Evolutionary conservation across 1,139 yeast species (phyloP).

Genomic region (Saccharomyces hybrid): DNA sequence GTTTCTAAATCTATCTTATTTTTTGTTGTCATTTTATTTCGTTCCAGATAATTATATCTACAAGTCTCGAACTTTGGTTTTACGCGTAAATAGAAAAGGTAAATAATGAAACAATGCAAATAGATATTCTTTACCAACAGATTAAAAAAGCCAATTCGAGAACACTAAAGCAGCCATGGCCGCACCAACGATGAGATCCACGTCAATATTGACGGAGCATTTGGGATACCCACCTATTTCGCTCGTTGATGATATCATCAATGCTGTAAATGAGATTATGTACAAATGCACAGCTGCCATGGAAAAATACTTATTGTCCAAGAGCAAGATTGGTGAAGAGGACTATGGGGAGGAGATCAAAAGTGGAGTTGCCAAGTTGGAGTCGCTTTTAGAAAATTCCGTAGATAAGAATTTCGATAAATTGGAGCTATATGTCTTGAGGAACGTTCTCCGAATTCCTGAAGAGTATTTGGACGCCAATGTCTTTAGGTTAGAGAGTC

Average conservation of each 20-base stretch:
- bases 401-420: constrained; percentile 85
- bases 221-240: constrained; percentile 84
- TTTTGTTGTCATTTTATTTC: neutral
- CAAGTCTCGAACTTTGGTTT: neutral
- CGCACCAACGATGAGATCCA: constrained; percentile 40
- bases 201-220: constrained; percentile 72
- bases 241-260: constrained; percentile 79
- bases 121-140: neutral
- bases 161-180: constrained; percentile 24
- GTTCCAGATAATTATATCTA: neutral
- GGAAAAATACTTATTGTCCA: constrained; percentile 52
- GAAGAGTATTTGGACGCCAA: constrained; percentile 59
- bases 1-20: neutral
- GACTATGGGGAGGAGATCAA: constrained; percentile 47
- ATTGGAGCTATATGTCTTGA: constrained; percentile 70
- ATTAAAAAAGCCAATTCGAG: neutral
- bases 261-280: constrained; percentile 78
- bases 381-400: constrained; percentile 64
- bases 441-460: constrained; percentile 73
- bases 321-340: constrained; percentile 15
- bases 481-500: constrained; percentile 61
- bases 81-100: neutral
- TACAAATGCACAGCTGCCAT: constrained; percentile 77
- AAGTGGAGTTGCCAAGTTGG: constrained; percentile 73
- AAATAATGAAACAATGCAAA: neutral